phyloP scores from a whole-genome alignment of 2,329 filamentous ascomycete genomes.

The Ascochyta viciae-villosae region DNA sequence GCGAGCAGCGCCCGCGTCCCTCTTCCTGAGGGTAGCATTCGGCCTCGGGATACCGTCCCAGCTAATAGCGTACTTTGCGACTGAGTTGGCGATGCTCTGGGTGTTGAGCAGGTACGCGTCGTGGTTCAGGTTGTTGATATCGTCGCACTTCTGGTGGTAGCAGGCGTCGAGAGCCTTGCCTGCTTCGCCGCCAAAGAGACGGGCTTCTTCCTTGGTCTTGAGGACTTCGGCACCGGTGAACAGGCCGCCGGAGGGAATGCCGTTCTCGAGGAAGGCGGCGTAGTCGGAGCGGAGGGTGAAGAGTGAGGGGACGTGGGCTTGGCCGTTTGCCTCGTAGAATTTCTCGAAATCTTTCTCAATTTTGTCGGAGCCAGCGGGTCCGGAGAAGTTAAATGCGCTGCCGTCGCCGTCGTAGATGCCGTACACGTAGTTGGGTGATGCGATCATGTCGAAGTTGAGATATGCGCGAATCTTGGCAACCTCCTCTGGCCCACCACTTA shows the following conservation, averaged over 20 bases:
- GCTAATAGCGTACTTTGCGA: slow-evolving; percentile 47
- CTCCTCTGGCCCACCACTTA: slow-evolving; percentile 40
- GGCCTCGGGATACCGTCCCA: slow-evolving; percentile 46
- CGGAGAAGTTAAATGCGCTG: slow-evolving; percentile 47
- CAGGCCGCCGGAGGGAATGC: slow-evolving; percentile 50
- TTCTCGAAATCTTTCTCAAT: slow-evolving; percentile 47
- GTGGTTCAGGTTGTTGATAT: slow-evolving; percentile 44
- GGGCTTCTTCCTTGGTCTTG: slow-evolving; percentile 49
- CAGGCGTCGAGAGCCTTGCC: slow-evolving; percentile 48
- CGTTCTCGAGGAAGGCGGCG: slow-evolving; percentile 51
- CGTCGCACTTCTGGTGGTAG: slow-evolving; percentile 50
- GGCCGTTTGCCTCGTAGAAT: slow-evolving; percentile 46
- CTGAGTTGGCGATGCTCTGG: slow-evolving; percentile 49
- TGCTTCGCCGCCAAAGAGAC: slow-evolving; percentile 47
- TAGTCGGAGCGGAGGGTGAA: slow-evolving; percentile 52
- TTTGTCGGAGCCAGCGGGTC: slow-evolving; percentile 44
- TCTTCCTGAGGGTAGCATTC: slow-evolving; percentile 38
- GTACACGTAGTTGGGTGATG: slow-evolving; percentile 49
- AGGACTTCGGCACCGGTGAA: slow-evolving; percentile 52
- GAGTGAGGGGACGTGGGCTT: slow-evolving; percentile 42
- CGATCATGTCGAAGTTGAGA: slow-evolving; percentile 55
- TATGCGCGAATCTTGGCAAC: slow-evolving; percentile 50
- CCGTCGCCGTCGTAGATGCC: slow-evolving; percentile 52
- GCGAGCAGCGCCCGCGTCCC: slow-evolving; percentile 35
- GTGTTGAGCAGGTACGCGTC: slow-evolving; percentile 50